Evolutionary conservation across 2,329 filamentous ascomycete species (phyloP), one percentile per base, ranked within the genome.

Genomic region (Hypoxylon sp.): DNA sequence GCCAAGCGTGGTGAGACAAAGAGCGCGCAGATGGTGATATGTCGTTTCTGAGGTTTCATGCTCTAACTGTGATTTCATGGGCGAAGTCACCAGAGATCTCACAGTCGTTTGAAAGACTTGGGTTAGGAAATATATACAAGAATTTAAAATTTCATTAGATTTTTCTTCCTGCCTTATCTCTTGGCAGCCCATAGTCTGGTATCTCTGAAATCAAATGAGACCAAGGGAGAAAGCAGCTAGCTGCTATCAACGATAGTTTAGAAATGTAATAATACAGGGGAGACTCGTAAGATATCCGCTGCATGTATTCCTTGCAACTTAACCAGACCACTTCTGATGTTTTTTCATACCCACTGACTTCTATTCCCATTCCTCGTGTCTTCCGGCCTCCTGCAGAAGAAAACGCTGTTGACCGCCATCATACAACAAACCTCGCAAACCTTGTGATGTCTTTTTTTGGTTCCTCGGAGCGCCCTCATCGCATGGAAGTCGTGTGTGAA

Each of bases 201-300:
- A 38, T 62, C 58, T 50, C 32, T 50, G 45, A 53, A 56, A 45
- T 48, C 36, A 51, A 70, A 41, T 32, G 30, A 56, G 32, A 49
- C 52, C 70, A 63, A 53, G 48, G 51, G 17, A 45, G 59, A 70
- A 69, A 65, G 45, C 60, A 66, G 64, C 51, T 60, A 51, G 66
- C 65, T 65, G 62, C 55, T 48, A 58, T 73, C 57, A 76, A 73
- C 64, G 75, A 75, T 65, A 73, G 75, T 75, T 68, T 63, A 71
- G 73, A 76, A 75, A 58, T 45, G 45, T 74, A 76, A 64, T 75
- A 63, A 56, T 75, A 74, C 72, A 74, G 36, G 56, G 14, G 13
- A 61, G 28, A 64, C 49, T 65, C 60, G 34, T 66, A 30, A 69
- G 43, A 57, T 21, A 28, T 69, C 65, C 72, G 65, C 63, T 60